These are phyloP conservation scores for Sistotremastrum suecicum DNA, from an alignment of 768 basidiomycete species.

Conservation along the genomic window DNA sequence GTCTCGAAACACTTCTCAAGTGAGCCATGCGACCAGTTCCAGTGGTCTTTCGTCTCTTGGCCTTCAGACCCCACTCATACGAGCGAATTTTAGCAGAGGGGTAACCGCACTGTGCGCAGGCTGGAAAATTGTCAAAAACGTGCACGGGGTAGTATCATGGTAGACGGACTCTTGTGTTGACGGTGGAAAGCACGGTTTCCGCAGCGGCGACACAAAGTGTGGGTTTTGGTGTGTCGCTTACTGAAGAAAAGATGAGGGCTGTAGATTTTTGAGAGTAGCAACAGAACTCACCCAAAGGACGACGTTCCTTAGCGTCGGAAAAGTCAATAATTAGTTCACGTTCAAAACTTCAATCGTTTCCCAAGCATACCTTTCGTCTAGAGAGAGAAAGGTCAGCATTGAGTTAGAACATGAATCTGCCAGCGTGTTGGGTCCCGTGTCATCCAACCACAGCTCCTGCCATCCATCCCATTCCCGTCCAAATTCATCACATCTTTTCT, in stretches of 20 bases:
- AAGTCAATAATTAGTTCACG: slow-evolving; percentile 6
- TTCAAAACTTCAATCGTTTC: slow-evolving; percentile 2
- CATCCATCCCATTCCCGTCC: slow-evolving; percentile 20
- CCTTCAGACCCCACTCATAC: slow-evolving; percentile 97
- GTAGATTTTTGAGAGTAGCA: background rate
- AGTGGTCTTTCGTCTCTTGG: slow-evolving; percentile 99
- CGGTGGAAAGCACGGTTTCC: slow-evolving; percentile 93
- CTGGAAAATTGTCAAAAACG: slow-evolving; percentile 23
- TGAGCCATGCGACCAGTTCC: slow-evolving; percentile 93
- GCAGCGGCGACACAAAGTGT: slow-evolving; percentile 96
- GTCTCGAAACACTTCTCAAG: slow-evolving; percentile 83
- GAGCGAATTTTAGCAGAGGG: slow-evolving; percentile 91
- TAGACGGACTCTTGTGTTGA: slow-evolving; percentile 84
- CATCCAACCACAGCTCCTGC: slow-evolving; percentile 19
- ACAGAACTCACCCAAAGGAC: slow-evolving; percentile 71
- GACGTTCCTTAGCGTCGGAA: slow-evolving; percentile 66
- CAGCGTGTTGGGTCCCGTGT: slow-evolving; percentile 9
- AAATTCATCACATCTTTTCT: slow-evolving; percentile 12
- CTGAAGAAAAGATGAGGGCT: slow-evolving; percentile 23
- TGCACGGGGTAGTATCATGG: background rate
- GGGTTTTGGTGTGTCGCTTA: slow-evolving; percentile 95
- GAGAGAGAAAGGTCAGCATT: slow-evolving; percentile 11
- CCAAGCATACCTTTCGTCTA: slow-evolving; percentile 74
- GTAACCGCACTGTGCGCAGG: slow-evolving; percentile 93
- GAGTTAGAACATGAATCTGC: slow-evolving; percentile 4